Evolutionary conservation across 2,329 filamentous ascomycete genomes (phyloP), one percentile per base, ranked within the genome.

Genomic region (Mycocentrospora acerina): DNA sequence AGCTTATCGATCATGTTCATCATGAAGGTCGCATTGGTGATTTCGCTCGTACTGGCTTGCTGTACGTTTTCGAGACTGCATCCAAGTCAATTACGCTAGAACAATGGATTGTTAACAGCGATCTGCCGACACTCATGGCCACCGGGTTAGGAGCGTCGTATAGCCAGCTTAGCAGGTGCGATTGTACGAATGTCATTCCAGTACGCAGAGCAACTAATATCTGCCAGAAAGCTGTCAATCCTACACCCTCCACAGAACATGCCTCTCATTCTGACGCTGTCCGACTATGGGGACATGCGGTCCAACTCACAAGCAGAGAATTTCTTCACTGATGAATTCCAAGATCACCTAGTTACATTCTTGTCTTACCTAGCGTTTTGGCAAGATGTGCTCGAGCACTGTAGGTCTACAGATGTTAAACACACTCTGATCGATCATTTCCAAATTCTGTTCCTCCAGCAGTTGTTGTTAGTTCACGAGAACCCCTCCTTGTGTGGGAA

Each of bases 351-450:
- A 59, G 84, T 91, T 37, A 95, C 90, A 0, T 98, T 98, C 59
- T 76, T 98, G 28, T 95, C 93, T 1, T 94, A 97, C 62, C 77
- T 98, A 32, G 75, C 94, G 5, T 98, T 98, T 62, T 98, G 93
- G 93, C 93, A 98, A 70, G 93, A 98, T 66, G 90, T 96, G 24
- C 74, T 98, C 44, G 93, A 97, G 64, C 91, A 97, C 68, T 98
- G 93, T 71, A 83, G 84, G 57, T 97, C 91, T 3, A 76, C 83
- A 1, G 91, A 97, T 62, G 89, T 98, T 53, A 93, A 91, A 64
- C 88, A 88, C 51, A 96, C 90, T 1, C 74, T 98, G 34, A 77
- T 98, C 22, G 93, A 98, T 64, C 93, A 98, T 68, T 98, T 98
- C 60, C 90, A 96, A 64, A 86, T 97, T 53, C 82, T 98, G 24